phyloP scores from a whole-genome alignment of 768 basidiomycete species.

The Tephrocybe sp. region DNA sequence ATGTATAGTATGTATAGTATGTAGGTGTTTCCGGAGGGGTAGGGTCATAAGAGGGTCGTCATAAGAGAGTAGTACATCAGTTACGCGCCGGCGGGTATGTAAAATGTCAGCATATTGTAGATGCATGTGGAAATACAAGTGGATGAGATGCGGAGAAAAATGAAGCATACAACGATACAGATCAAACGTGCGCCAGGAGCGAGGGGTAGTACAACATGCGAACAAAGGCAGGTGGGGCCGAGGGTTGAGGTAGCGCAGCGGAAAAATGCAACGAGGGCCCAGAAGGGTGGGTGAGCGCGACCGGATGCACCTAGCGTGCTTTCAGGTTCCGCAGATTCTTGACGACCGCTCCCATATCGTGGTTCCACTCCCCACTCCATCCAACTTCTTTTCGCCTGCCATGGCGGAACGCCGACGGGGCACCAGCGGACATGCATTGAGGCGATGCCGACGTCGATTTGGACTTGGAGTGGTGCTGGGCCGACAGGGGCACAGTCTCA shows the following conservation, averaged over 20 bases:
- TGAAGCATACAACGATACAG: not conserved
- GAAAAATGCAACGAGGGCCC: not conserved
- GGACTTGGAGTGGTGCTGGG: slow-evolving; percentile 4
- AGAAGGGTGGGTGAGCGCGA: no score
- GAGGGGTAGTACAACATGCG: not conserved
- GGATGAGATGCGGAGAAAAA: not conserved
- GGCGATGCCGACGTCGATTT: not conserved
- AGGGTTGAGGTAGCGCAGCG: no score
- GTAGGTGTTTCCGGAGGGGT: no score
- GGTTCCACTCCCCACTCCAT: slow-evolving; percentile 36
- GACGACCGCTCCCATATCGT: slow-evolving; percentile 25
- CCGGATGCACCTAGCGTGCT: slow-evolving; percentile 5
- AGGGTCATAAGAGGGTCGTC: no score
- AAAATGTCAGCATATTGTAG: no score
- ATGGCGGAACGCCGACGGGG: slow-evolving; percentile 3
- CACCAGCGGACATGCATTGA: not conserved
- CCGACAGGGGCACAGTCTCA: not conserved
- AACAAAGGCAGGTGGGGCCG: not conserved
- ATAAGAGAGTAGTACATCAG: no score
- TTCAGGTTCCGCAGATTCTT: slow-evolving; percentile 21
- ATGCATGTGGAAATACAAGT: not conserved
- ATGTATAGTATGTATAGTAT: no score
- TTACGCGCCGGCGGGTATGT: no score
- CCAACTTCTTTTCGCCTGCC: slow-evolving; percentile 22
- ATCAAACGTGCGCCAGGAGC: not conserved